Percentiles rank a stretch among this genome's conserved stretches.
phyloP scores from a whole-genome alignment of 306 rosid species.

The Rosa rugosa region DNA sequence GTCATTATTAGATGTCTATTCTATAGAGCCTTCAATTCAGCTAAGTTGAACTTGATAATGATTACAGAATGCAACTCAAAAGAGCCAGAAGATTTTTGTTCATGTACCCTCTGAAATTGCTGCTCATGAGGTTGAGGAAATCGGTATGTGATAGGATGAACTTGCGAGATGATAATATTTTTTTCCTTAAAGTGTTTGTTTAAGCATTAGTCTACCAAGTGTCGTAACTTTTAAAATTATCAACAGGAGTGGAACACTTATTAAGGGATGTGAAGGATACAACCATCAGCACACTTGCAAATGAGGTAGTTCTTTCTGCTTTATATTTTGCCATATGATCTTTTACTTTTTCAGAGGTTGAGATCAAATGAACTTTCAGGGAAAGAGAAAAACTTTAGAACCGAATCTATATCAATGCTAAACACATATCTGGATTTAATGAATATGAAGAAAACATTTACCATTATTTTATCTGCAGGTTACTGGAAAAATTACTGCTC shows the following conservation, averaged over 20 bases:
- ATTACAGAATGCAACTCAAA: slow-evolving; percentile 83
- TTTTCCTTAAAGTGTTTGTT: neutral
- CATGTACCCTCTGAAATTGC: slow-evolving; percentile 89
- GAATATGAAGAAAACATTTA: slow-evolving; percentile 7
- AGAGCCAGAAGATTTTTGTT: slow-evolving; percentile 86
- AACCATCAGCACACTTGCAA: slow-evolving; percentile 87
- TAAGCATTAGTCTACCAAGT: neutral
- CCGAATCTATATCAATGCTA: neutral
- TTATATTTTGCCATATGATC: neutral
- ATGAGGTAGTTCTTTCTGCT: slow-evolving; percentile 46
- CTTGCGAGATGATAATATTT: neutral
- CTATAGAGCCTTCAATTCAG: neutral
- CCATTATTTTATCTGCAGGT: slow-evolving; percentile 46
- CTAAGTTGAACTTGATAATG: slow-evolving; percentile 24
- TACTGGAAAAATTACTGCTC: slow-evolving; percentile 80
- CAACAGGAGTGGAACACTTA: slow-evolving; percentile 85
- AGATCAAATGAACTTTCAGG: neutral
- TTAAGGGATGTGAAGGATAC: slow-evolving; percentile 77
- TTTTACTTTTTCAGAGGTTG: neutral
- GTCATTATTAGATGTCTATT: neutral
- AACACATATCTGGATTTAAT: neutral
- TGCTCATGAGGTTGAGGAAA: slow-evolving; percentile 91
- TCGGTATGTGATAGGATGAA: slow-evolving; percentile 49
- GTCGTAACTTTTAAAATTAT: slow-evolving; percentile 25
- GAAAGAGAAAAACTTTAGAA: neutral